phyloP scores from a whole-genome alignment of 495 filamentous ascomycete genomes.

The Daldinia childiae region DNA sequence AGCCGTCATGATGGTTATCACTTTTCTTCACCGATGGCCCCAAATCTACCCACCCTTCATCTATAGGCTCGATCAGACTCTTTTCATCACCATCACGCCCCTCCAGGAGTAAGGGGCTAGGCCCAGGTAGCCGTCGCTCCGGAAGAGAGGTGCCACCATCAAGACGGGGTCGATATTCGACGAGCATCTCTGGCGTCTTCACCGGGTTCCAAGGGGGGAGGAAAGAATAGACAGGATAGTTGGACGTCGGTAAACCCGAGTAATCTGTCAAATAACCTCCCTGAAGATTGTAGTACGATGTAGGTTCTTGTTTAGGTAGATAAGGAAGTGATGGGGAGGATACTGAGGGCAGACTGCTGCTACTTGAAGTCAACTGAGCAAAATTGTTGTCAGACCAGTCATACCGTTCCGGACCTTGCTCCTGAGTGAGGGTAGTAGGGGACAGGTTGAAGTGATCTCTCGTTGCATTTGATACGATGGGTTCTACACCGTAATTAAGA shows the following conservation, averaged over 20 bases:
- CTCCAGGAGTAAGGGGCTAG: not conserved
- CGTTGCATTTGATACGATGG: slow-evolving; percentile 8
- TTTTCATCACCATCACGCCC: not conserved
- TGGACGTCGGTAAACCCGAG: slow-evolving; percentile 1
- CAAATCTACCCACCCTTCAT: slow-evolving; percentile 9
- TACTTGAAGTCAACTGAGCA: not conserved
- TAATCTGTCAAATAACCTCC: not conserved
- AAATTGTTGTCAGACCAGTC: slow-evolving; percentile 7
- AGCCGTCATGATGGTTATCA: not conserved
- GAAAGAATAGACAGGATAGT: not conserved
- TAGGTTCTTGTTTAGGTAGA: slow-evolving; percentile 1
- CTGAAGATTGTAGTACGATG: not conserved
- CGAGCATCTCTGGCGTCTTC: slow-evolving; percentile 11
- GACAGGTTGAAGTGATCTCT: slow-evolving; percentile 30
- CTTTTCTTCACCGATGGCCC: not conserved
- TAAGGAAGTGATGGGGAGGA: slow-evolving; percentile 11
- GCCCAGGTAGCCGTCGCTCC: not conserved
- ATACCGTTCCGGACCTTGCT: slow-evolving; percentile 14
- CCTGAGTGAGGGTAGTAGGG: slow-evolving; percentile 22
- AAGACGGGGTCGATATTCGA: not conserved
- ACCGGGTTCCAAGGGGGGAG: not conserved
- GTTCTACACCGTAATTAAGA: slow-evolving; percentile 12
- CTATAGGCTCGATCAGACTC: not conserved
- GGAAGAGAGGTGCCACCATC: not conserved
- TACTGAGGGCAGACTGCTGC: not conserved